Conservation (phyloP, 257 asterid species). For the Cinchona pubescens region DNA sequence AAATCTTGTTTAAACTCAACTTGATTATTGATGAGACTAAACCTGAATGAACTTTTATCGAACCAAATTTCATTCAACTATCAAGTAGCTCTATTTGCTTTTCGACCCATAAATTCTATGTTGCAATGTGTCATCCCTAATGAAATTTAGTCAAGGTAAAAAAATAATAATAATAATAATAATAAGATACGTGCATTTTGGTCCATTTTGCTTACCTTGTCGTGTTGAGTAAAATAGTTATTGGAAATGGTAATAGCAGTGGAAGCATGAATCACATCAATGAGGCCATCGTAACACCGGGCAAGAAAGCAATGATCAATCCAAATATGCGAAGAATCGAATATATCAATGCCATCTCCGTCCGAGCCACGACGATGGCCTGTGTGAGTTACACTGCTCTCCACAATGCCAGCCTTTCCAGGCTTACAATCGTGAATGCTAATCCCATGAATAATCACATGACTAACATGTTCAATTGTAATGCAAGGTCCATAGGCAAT, state of each 20-base stretch:
- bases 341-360: slow-evolving; percentile 70
- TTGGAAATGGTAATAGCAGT: slow-evolving; percentile 76
- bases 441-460: slow-evolving; percentile 69
- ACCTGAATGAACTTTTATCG: too few species aligned
- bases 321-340: slow-evolving; percentile 59
- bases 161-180: too few species aligned
- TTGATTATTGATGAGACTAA: too few species aligned
- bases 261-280: slow-evolving; percentile 79
- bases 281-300: slow-evolving; percentile 58
- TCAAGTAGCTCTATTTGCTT: too few species aligned
- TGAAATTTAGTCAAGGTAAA: background rate
- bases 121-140: background rate
- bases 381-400: slow-evolving; percentile 41
- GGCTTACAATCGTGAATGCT: slow-evolving; percentile 79
- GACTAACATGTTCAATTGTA: slow-evolving; percentile 51
- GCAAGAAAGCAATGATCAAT: slow-evolving; percentile 80
- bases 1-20: too few species aligned
- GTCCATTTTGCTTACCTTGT: slow-evolving; percentile 48
- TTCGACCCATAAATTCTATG: too few species aligned
- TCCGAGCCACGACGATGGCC: slow-evolving; percentile 71
- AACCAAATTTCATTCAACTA: too few species aligned
- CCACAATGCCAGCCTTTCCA: slow-evolving; percentile 53
- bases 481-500: slow-evolving; percentile 85
- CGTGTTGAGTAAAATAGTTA: slow-evolving; percentile 76
- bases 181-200: too few species aligned